phyloP scores from a whole-genome alignment of 495 filamentous ascomycete species.

The Chaetomium tenue region DNA sequence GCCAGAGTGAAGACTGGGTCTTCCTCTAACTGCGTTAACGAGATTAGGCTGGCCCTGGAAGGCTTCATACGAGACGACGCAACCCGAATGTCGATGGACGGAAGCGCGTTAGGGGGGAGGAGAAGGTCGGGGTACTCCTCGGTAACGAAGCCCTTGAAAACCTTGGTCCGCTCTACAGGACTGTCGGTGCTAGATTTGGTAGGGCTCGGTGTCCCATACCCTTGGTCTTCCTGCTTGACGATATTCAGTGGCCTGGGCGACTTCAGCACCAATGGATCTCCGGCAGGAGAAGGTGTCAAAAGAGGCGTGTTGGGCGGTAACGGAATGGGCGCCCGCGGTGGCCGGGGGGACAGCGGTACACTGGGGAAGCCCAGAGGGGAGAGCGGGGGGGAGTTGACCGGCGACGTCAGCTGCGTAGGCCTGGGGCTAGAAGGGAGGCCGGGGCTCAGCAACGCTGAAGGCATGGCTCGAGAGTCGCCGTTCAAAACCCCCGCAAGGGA shows the following conservation, averaged over 20 bases:
- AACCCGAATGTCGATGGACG: conserved; percentile 78
- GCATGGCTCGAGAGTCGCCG: conserved; percentile 35
- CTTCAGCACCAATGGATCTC: conserved; percentile 35
- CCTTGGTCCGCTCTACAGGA: conserved; percentile 38
- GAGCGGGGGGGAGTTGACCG: conserved; percentile 65
- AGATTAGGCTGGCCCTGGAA: conserved; percentile 78
- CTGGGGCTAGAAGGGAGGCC: conserved; percentile 87
- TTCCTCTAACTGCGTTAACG: conserved; percentile 67
- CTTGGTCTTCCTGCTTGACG: conserved; percentile 38
- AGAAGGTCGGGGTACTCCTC: conserved; percentile 82
- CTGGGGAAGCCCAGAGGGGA: conserved; percentile 60
- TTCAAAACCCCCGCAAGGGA: conserved; percentile 55
- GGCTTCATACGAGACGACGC: conserved; percentile 88
- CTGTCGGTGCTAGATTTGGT: conserved; percentile 37
- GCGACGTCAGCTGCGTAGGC: conserved; percentile 72
- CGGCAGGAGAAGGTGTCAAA: conserved; percentile 51
- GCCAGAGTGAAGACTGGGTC: conserved; percentile 93
- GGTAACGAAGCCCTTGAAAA: conserved; percentile 65
- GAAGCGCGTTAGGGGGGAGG: conserved; percentile 86
- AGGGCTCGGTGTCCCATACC: conserved; percentile 33
- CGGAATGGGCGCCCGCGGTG: conserved; percentile 63
- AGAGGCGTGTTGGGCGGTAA: conserved; percentile 62
- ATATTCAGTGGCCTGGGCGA: conserved; percentile 44
- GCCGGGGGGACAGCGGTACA: conserved; percentile 69
- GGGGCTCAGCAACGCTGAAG: conserved; percentile 70